A percentile compares a stretch with the other conserved stretches of the same genome.
These are phyloP conservation scores for Monosporascus sp. DNA, from an alignment of 2,329 filamentous ascomycete species.

Conservation along the genomic window DNA sequence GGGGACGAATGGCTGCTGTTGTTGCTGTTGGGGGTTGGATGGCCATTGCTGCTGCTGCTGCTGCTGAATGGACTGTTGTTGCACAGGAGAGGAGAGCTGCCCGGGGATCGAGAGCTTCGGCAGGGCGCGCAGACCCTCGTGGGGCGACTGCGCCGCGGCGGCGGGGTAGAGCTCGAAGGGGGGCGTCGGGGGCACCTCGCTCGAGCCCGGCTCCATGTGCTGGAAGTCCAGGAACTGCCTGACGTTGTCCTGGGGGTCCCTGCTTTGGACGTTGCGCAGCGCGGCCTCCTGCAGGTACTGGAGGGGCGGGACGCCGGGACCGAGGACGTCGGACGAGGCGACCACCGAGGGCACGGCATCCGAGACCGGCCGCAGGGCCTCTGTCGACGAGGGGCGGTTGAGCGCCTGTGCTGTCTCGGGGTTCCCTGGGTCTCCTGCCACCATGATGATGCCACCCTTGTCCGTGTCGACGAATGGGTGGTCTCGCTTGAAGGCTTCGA, in stretches of 20 bases:
- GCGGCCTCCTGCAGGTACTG: constrained; percentile 68
- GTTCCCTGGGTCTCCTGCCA: constrained; percentile 76
- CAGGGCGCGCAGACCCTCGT: constrained; percentile 51
- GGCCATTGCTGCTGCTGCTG: constrained; percentile 12
- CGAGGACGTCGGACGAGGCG: constrained; percentile 86
- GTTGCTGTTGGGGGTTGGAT: constrained; percentile 12
- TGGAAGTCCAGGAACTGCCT: constrained; percentile 88
- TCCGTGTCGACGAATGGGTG: constrained; percentile 62
- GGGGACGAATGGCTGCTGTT: constrained; percentile 36
- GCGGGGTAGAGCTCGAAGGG: constrained; percentile 60
- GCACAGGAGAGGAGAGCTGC: constrained; percentile 13
- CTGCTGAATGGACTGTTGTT: constrained; percentile 3
- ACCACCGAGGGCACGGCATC: constrained; percentile 77
- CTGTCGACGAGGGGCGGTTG: constrained; percentile 47
- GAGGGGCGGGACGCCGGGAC: constrained; percentile 59
- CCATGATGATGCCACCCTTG: constrained; percentile 63
- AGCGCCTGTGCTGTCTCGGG: constrained; percentile 56
- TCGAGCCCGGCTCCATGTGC: constrained; percentile 40
- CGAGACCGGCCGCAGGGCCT: constrained; percentile 61
- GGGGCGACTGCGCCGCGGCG: constrained; percentile 34
- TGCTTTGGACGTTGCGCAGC: constrained; percentile 62
- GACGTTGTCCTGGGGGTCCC: constrained; percentile 89
- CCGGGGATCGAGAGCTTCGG: constrained; percentile 59
- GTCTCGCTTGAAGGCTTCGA: constrained; percentile 69
- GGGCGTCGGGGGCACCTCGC: constrained; percentile 62